Base-by-base conservation (phyloP, 352 stramenopile species). In the Globisporangium carolinianum region DNA sequence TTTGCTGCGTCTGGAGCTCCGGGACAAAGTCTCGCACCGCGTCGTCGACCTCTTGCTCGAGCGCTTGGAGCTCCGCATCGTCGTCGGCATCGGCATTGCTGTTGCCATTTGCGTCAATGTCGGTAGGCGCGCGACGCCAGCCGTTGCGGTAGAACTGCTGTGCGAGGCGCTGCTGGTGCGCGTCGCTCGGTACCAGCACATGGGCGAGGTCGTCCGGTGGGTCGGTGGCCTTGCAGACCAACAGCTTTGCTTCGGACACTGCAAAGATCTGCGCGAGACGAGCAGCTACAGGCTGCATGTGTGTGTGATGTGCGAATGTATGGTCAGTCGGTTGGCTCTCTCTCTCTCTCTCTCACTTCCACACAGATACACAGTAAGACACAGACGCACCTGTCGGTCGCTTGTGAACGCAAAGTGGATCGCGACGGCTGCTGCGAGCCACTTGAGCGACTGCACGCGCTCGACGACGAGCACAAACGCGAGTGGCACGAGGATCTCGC, bases 401-500 rank as follows among this genome's bases (percentile, higher is more conserved):
- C 60, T 71, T 4, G 57, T 60, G 41, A 83, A 74, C 8, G 85
- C 63, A 35, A 73, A 81, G 39, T 79, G 68, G 37, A 87, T 67
- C 14, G 71, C 73, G 18, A 79, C 73, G 7, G 74, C 67, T 1
- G 77, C 79, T 0, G 77, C 73, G 7, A 73, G 66, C 79, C 82
- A 89, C 64, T 88, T 89, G 9, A 90, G 64, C 6, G 78, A 87
- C 10, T 71, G 63, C 3, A 67, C 52, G 1, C 73, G 78, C 42
- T 86, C 70, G 14, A 74, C 55, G 17, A 85, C 66, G 38, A 92
- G 61, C 0, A 75, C 71, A 49, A 89, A 89, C 6, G 81, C 62
- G 14, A 90, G 58, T 14, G 76, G 69, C 18, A 76, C 76, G 15
- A 91, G 47, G 1, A 87, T 50, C 24, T 69, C 68, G 57, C 63